phyloP scores from a whole-genome alignment of 768 basidiomycete species.

The Suillus plorans region DNA sequence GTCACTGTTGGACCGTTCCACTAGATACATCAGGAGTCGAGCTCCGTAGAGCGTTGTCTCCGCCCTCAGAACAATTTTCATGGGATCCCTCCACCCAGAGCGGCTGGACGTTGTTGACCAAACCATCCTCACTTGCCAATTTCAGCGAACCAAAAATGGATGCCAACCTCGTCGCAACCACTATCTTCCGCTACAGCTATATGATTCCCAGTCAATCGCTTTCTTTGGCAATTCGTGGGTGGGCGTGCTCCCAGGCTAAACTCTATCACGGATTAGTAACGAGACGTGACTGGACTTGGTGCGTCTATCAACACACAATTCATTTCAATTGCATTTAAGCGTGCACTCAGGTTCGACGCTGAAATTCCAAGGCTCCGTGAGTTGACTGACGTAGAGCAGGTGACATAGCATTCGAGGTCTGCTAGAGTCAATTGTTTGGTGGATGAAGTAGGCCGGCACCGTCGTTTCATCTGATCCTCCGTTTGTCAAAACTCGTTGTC shows the following conservation, averaged over 20 bases:
- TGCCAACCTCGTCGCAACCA: conserved; percentile 11
- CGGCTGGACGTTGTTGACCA: conserved; percentile 16
- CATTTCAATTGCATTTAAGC: neutral
- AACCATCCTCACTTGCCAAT: too few relatives aligned
- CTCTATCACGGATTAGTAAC: neutral
- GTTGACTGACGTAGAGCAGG: neutral
- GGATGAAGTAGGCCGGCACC: neutral
- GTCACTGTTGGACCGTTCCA: conserved; percentile 29
- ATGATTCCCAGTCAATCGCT: conserved; percentile 14
- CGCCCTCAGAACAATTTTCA: conserved; percentile 11
- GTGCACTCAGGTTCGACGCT: conserved; percentile 19
- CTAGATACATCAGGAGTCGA: conserved; percentile 22
- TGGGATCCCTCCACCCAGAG: conserved; percentile 19
- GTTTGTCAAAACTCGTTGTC: neutral
- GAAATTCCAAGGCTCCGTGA: conserved; percentile 16
- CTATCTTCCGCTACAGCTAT: conserved; percentile 28
- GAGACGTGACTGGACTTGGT: conserved; percentile 22
- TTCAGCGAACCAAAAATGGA: neutral
- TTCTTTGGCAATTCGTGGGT: neutral
- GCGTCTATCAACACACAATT: neutral
- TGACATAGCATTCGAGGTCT: neutral
- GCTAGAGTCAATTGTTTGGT: neutral
- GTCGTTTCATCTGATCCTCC: neutral
- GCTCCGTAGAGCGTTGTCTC: conserved; percentile 13
- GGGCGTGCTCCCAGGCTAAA: conserved; percentile 13